phyloP scores from a whole-genome alignment of 1,284 basidiomycete species.

The Pyrrhoderma noxium region DNA sequence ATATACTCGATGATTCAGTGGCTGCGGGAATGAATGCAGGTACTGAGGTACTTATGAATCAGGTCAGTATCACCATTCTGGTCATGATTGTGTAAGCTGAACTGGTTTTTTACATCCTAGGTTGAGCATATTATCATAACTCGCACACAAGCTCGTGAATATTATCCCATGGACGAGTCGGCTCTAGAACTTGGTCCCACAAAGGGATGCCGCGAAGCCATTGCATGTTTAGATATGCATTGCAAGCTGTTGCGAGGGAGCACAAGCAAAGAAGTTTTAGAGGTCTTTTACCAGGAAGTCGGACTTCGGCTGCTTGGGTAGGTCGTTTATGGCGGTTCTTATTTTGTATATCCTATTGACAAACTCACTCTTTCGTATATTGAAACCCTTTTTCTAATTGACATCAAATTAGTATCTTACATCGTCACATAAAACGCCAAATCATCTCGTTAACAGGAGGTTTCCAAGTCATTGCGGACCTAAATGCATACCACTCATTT shows the following conservation, averaged over 20 bases:
- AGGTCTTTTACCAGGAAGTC: constrained; percentile 97
- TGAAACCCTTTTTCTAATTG: too few species aligned
- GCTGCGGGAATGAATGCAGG: constrained; percentile 91
- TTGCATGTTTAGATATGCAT: constrained; percentile 82
- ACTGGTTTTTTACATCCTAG: constrained; percentile 33
- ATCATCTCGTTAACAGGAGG: constrained; percentile 92
- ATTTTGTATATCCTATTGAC: too few species aligned
- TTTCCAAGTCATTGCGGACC: constrained; percentile 92
- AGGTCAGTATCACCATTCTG: constrained; percentile 45
- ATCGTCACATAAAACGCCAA: constrained; percentile 95
- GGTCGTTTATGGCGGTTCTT: constrained; percentile 22
- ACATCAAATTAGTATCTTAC: constrained; percentile 61
- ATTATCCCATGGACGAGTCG: constrained; percentile 78
- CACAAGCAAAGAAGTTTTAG: constrained; percentile 91
- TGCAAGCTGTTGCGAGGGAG: constrained; percentile 87
- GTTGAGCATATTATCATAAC: constrained; percentile 90
- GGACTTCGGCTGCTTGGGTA: constrained; percentile 88
- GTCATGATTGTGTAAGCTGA: too few species aligned
- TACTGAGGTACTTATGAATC: constrained; percentile 93
- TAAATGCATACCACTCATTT: constrained; percentile 90
- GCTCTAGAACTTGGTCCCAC: constrained; percentile 79
- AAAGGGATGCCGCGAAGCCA: constrained; percentile 77
- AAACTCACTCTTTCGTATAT: not conserved
- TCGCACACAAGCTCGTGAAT: constrained; percentile 80
- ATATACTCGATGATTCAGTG: constrained; percentile 85